These are phyloP conservation scores for Fusarium scirpi DNA, from an alignment of 2,329 filamentous ascomycete genomes.

Conservation along the genomic window DNA sequence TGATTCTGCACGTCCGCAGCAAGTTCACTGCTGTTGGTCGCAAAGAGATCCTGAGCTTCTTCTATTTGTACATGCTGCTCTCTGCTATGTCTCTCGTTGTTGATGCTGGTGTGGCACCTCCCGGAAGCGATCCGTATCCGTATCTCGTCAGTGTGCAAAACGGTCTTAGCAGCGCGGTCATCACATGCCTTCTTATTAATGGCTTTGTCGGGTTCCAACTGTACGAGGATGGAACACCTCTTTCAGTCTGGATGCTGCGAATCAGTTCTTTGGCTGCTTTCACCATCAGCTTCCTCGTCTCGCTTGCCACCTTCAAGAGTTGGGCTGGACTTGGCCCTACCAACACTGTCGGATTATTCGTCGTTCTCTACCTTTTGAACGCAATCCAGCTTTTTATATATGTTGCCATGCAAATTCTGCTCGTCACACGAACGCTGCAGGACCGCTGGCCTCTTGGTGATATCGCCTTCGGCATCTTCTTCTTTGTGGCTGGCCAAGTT, in stretches of 20 bases:
- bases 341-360: constrained; percentile 89
- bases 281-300: constrained; percentile 85
- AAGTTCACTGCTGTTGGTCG: constrained; percentile 97
- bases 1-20: constrained; percentile 95
- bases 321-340: constrained; percentile 88
- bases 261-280: constrained; percentile 84
- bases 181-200: constrained; percentile 93
- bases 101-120: constrained; percentile 91
- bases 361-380: constrained; percentile 92
- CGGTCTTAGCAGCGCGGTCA: constrained; percentile 85
- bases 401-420: constrained; percentile 84
- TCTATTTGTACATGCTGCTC: constrained; percentile 94
- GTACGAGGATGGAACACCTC: constrained; percentile 94
- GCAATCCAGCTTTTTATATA: constrained; percentile 89
- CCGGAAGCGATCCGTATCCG: constrained; percentile 81
- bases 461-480: constrained; percentile 89
- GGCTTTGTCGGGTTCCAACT: constrained; percentile 98
- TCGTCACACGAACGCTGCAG: constrained; percentile 90
- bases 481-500: constrained; percentile 92
- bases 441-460: constrained; percentile 96
- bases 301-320: constrained; percentile 90
- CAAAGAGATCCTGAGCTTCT: constrained; percentile 85
- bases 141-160: constrained; percentile 93
- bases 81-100: constrained; percentile 90
- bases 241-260: constrained; percentile 94